Conservation (phyloP, 129 eudicot species). For the Ambrosia artemisiifolia region DNA sequence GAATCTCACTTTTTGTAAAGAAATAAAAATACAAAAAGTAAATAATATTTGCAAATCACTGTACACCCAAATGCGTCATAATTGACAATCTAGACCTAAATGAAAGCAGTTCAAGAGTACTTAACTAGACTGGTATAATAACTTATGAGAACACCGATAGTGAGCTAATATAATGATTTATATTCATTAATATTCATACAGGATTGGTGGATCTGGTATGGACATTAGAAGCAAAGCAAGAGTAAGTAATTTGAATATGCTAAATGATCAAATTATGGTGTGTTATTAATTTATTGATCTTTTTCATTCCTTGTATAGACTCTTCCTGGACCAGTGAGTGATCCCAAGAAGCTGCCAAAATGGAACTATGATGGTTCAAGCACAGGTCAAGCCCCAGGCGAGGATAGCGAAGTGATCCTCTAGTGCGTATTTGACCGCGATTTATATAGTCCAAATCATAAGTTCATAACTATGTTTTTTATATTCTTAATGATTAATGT, state of each 20-base stretch:
- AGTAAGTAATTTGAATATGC: conserved; percentile 36
- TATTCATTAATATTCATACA: conserved; percentile 14
- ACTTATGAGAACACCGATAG: too few relatives aligned
- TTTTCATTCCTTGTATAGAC: conserved; percentile 39
- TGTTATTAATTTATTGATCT: neutral
- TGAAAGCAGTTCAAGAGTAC: neutral
- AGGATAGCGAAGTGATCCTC: conserved; percentile 86
- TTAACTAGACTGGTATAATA: neutral
- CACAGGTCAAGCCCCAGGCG: conserved; percentile 96
- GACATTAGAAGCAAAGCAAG: conserved; percentile 92
- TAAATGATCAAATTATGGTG: neutral
- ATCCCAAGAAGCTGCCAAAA: conserved; percentile 76
- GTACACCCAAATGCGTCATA: too few relatives aligned
- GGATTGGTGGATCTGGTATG: conserved; percentile 96
- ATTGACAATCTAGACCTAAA: too few relatives aligned
- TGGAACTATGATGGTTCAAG: conserved; percentile 96
- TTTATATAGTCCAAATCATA: neutral
- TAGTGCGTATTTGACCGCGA: conserved; percentile 41
- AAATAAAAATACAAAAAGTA: too few relatives aligned
- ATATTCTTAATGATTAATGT: neutral
- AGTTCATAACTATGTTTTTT: neutral
- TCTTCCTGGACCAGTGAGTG: conserved; percentile 55
- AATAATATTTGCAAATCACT: too few relatives aligned
- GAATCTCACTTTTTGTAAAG: too few relatives aligned
- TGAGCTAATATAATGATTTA: neutral